phyloP scores from a whole-genome alignment of 805 yeast species.

The Candida sithepensis region DNA sequence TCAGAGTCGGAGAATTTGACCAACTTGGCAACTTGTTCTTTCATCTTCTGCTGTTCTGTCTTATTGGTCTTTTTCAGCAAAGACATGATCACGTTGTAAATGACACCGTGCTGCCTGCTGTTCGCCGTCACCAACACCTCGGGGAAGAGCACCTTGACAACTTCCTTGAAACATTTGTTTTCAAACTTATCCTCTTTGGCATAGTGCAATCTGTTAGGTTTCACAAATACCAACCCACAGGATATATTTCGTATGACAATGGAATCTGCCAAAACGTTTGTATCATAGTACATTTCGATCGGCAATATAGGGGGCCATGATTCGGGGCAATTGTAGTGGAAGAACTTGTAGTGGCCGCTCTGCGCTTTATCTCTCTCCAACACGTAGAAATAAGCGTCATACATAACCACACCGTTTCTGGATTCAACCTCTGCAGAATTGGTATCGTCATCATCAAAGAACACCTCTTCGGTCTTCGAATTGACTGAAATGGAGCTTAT shows the following conservation, averaged over 20 bases:
- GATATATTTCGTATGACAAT: constrained; percentile 52
- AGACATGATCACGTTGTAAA: constrained; percentile 47
- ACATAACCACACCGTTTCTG: constrained; percentile 51
- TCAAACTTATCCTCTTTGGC: constrained; percentile 25
- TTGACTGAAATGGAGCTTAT: constrained; percentile 45
- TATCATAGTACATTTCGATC: constrained; percentile 55
- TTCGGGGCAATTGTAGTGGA: constrained; percentile 25
- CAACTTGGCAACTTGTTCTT: constrained; percentile 32
- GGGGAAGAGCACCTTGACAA: constrained; percentile 32
- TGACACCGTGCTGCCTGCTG: constrained; percentile 52
- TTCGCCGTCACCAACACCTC: constrained; percentile 51
- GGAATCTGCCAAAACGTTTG: constrained; percentile 38
- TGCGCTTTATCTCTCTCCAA: constrained; percentile 37
- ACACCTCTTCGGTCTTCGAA: constrained; percentile 31
- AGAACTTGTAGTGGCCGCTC: constrained; percentile 32
- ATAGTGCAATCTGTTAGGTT: constrained; percentile 51
- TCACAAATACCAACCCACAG: constrained; percentile 43
- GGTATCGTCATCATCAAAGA: constrained; percentile 34
- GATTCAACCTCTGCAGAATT: constrained; percentile 46
- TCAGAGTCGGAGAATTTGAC: constrained; percentile 27
- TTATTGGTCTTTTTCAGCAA: constrained; percentile 35
- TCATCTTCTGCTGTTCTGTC: constrained; percentile 38
- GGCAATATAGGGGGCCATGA: constrained; percentile 71
- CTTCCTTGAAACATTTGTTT: constrained; percentile 18
- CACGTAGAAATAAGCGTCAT: constrained; percentile 54